A percentile compares a stretch with the other conserved stretches of the same genome.
Evolutionary conservation across 805 yeast genomes (phyloP).

Genomic region (Cyberlindnera suaveolens): DNA sequence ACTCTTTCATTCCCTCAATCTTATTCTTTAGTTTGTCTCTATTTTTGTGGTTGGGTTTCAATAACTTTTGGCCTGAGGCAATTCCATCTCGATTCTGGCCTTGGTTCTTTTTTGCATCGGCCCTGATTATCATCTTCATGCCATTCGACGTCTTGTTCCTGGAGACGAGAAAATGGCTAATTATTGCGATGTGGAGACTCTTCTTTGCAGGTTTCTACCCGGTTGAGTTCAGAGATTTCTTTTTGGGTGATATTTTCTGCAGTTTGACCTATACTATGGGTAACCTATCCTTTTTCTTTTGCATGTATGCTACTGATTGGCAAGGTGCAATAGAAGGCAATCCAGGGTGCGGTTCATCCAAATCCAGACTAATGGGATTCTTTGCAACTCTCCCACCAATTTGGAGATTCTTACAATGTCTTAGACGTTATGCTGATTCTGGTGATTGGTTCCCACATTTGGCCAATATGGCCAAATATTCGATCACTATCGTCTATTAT

Average conservation of each 20-base stretch:
- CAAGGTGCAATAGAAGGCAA: conserved; percentile 38
- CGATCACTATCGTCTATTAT: conserved; percentile 60
- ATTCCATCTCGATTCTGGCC: conserved; percentile 76
- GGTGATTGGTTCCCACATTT: conserved; percentile 96
- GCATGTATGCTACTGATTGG: conserved; percentile 76
- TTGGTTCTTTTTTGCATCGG: conserved; percentile 60
- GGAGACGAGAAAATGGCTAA: conserved; percentile 73
- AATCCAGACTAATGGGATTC: conserved; percentile 76
- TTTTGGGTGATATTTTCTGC: conserved; percentile 85
- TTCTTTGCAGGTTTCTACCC: conserved; percentile 83
- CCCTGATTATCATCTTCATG: conserved; percentile 42
- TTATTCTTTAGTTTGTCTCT: conserved; percentile 51
- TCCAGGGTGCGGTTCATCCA: conserved; percentile 64
- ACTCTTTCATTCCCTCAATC: conserved; percentile 55
- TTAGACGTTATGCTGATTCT: conserved; percentile 86
- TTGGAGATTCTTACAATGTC: conserved; percentile 88
- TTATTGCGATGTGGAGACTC: conserved; percentile 65
- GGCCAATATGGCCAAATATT: conserved; percentile 79
- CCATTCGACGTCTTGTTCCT: conserved; percentile 56
- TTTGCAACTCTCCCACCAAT: conserved; percentile 78
- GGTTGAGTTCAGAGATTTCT: conserved; percentile 92
- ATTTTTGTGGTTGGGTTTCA: conserved; percentile 71
- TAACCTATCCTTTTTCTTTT: conserved; percentile 78
- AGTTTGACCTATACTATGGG: conserved; percentile 85
- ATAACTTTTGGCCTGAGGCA: conserved; percentile 52